Conservation (phyloP, 2,329 filamentous ascomycete species). For the Hysterium pulicare region DNA sequence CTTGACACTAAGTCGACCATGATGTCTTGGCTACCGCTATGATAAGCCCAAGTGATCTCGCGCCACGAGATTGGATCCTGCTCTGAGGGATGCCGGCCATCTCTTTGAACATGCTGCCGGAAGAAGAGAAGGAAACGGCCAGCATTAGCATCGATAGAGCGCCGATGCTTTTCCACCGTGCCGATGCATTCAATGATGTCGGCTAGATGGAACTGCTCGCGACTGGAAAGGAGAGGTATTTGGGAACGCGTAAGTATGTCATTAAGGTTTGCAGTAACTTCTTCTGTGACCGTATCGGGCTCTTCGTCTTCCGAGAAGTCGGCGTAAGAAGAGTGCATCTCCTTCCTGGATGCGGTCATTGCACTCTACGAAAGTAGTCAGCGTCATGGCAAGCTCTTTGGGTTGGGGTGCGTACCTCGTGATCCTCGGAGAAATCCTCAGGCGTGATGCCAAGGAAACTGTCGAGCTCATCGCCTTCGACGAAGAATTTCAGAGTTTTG, state of each 20-base stretch:
- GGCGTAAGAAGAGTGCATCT: slow-evolving; percentile 50
- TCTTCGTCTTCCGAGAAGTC: slow-evolving; percentile 55
- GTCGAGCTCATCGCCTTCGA: slow-evolving; percentile 76
- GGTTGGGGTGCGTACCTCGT: slow-evolving; percentile 37
- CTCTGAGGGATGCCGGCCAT: slow-evolving; percentile 44
- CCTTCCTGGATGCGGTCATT: slow-evolving; percentile 45
- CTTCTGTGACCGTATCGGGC: slow-evolving; percentile 66
- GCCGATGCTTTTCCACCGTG: slow-evolving; percentile 78
- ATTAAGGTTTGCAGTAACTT: slow-evolving; percentile 66
- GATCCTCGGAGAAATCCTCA: slow-evolving; percentile 47
- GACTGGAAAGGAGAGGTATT: slow-evolving; percentile 76
- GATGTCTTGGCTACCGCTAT: slow-evolving; percentile 85
- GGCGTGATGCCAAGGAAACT: slow-evolving; percentile 64
- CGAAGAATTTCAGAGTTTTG: slow-evolving; percentile 75
- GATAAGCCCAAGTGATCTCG: slow-evolving; percentile 82
- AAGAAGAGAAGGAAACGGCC: slow-evolving; percentile 86
- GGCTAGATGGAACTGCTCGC: slow-evolving; percentile 80
- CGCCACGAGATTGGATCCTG: slow-evolving; percentile 65
- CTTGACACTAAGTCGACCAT: slow-evolving; percentile 76
- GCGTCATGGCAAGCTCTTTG: background rate
- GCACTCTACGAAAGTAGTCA: slow-evolving; percentile 26
- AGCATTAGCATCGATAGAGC: slow-evolving; percentile 87
- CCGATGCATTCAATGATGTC: slow-evolving; percentile 83
- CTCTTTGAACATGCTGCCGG: slow-evolving; percentile 71
- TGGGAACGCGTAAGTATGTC: slow-evolving; percentile 71